A percentile compares a stretch with the other conserved stretches of the same genome.
Evolutionary conservation across 352 stramenopile genomes (phyloP).

Genomic region (Pythium monospermum): DNA sequence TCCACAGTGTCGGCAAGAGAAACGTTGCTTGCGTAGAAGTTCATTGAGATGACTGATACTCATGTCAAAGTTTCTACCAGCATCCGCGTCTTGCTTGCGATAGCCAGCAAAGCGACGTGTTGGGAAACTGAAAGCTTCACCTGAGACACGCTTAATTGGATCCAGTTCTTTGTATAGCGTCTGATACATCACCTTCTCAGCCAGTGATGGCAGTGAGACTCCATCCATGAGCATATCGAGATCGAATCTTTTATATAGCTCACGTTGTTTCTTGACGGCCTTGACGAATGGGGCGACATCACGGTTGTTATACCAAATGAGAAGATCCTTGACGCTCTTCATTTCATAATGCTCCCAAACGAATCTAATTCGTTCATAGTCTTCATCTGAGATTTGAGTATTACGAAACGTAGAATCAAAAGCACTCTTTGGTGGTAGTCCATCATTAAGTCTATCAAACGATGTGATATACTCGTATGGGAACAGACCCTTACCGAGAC

Average conservation of each 20-base stretch:
- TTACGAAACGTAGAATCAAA: slow-evolving; percentile 20
- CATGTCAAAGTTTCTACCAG: slow-evolving; percentile 17
- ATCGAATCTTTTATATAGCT: slow-evolving; percentile 2
- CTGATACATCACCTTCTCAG: slow-evolving; percentile 24
- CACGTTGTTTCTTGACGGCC: slow-evolving; percentile 8
- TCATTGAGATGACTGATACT: slow-evolving; percentile 17
- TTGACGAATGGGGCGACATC: slow-evolving; percentile 28
- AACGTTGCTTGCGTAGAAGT: slow-evolving; percentile 21
- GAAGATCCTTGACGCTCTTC: slow-evolving; percentile 28
- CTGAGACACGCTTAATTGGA: neutral
- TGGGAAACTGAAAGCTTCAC: slow-evolving; percentile 18
- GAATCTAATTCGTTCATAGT: slow-evolving; percentile 26
- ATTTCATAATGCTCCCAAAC: slow-evolving; percentile 29
- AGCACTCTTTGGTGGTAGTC: slow-evolving; percentile 17
- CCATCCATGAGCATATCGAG: slow-evolving; percentile 12
- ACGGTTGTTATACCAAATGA: slow-evolving; percentile 37
- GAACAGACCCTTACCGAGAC: slow-evolving; percentile 21
- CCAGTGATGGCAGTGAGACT: slow-evolving; percentile 1
- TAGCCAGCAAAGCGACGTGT: slow-evolving; percentile 17
- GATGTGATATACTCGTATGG: slow-evolving; percentile 32
- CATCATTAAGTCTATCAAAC: slow-evolving; percentile 23
- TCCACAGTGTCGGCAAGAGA: slow-evolving; percentile 22
- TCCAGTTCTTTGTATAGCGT: slow-evolving; percentile 16
- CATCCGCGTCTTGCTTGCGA: slow-evolving; percentile 17
- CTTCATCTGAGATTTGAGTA: slow-evolving; percentile 18